Conservation (phyloP, 2,329 filamentous ascomycete genomes). For the Alternaria conjuncta region DNA sequence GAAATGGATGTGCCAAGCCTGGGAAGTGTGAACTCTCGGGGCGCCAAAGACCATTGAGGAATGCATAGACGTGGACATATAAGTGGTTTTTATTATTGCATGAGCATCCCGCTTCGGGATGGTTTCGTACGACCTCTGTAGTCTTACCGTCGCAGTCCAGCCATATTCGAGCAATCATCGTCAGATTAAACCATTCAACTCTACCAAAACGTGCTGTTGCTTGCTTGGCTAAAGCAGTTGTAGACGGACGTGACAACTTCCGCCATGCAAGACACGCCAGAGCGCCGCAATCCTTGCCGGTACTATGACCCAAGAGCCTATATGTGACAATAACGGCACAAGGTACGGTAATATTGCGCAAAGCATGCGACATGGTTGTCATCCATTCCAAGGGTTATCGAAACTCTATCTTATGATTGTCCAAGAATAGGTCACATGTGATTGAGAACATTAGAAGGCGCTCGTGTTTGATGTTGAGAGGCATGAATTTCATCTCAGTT, state of each 20-base stretch:
- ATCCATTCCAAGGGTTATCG: neutral
- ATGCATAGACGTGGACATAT: neutral
- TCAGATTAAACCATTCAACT: neutral
- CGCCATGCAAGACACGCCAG: constrained; percentile 3
- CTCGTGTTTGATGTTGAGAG: constrained; percentile 7
- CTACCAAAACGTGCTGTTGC: neutral
- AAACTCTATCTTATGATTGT: constrained; percentile 15
- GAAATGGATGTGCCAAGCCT: neutral
- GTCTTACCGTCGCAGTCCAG: neutral
- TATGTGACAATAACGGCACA: constrained; percentile 33
- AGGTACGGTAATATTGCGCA: constrained; percentile 21
- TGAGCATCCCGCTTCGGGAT: neutral
- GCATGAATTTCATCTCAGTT: constrained; percentile 3
- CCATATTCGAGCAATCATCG: neutral
- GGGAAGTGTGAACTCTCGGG: neutral
- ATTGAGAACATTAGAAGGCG: neutral
- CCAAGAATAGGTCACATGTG: constrained; percentile 29
- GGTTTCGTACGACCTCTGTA: neutral
- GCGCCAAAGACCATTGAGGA: neutral
- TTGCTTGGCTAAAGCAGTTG: neutral
- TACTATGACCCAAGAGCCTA: constrained; percentile 25
- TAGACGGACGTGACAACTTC: neutral
- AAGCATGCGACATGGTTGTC: constrained; percentile 7
- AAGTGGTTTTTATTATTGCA: neutral
- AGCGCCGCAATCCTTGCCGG: constrained; percentile 3